Base-by-base conservation (phyloP, 2,329 filamentous ascomycete genomes). In the Geosmithia morbida region DNA sequence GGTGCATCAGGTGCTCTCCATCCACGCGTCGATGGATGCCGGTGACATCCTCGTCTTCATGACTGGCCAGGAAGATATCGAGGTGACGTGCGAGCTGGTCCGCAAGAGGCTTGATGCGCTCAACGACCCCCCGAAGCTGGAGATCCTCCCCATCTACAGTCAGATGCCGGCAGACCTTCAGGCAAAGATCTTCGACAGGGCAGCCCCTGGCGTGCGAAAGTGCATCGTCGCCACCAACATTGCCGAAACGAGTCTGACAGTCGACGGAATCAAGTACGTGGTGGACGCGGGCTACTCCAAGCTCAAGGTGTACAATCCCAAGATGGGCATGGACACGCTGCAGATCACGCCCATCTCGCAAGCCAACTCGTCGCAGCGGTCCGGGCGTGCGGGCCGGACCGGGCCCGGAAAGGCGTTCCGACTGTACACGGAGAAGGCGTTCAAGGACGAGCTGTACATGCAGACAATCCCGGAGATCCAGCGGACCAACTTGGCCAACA, bases 161-260 rank as follows among this genome's bases (percentile, higher is more conserved):
- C 92, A 98, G 64, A 96, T 98, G 92, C 94, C 92, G 2, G 92
- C 92, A 33, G 94, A 98, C 62, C 70, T 98, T 37, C 94, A 98
- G 64, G 87, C 92, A 50, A 97, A 94, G 65, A 98, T 98, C 53
- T 98, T 98, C 57, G 90, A 98, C 59, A 80, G 83, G 53, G 92
- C 94, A 2, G 72, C 86, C 2, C 84, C 89, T 0, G 92, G 92
- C 1, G 89, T 95, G 4, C 81, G 92, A 49, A 98, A 98, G 61
- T 94, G 95, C 57, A 95, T 98, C 53, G 90, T 98, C 41, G 92
- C 94, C 1, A 98, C 92, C 30, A 98, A 98, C 58, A 98, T 98
- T 63, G 92, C 92, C 2, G 92, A 98, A 64, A 98, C 92, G 0
- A 95, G 88, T 72, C 71, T 98, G 67, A 98, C 92, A 0, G 92